A percentile compares a stretch with the other conserved stretches of the same genome.
Evolutionary conservation across 257 asterid species (phyloP).

Genomic region (Plectranthus barbatus): DNA sequence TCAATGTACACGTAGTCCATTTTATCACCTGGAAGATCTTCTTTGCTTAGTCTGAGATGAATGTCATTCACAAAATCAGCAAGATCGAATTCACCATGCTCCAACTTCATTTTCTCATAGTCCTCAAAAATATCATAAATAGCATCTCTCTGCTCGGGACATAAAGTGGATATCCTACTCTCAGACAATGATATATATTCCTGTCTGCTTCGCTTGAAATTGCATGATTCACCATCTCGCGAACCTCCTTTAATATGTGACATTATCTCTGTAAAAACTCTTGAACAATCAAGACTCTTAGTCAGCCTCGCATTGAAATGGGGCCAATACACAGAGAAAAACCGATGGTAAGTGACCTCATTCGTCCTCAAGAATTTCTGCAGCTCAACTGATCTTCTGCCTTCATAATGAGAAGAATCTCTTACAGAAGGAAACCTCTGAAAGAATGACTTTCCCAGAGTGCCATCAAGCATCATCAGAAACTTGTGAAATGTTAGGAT

Average conservation of each 20-base stretch:
- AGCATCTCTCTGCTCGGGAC: constrained; percentile 19
- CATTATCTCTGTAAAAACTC: constrained; percentile 52
- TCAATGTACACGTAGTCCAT: constrained; percentile 68
- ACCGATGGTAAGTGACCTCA: constrained; percentile 53
- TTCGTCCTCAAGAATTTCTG: constrained; percentile 38
- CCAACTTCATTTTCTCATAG: constrained; percentile 59
- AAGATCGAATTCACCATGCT: constrained; percentile 46
- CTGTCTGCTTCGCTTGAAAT: constrained; percentile 27
- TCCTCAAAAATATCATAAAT: constrained; percentile 43
- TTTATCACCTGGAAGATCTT: constrained; percentile 35
- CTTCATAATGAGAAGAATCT: constrained; percentile 11
- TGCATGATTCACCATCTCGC: constrained; percentile 22
- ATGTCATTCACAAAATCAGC: constrained; percentile 59
- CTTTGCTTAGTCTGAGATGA: constrained; percentile 35
- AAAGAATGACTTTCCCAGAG: constrained; percentile 45
- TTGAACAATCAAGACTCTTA: constrained; percentile 40
- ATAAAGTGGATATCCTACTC: constrained; percentile 36
- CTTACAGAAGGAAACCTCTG: constrained; percentile 33
- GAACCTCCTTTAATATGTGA: constrained; percentile 61
- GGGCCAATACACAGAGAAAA: constrained; percentile 46
- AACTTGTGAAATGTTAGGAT: constrained; percentile 64
- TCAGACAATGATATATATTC: constrained; percentile 36
- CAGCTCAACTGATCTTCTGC: constrained; percentile 31
- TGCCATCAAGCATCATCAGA: constrained; percentile 68
- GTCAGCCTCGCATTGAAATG: constrained; percentile 36